These are phyloP conservation scores for Hypomontagnella monticulosa DNA, from an alignment of 495 filamentous ascomycete species.

Conservation along the genomic window DNA sequence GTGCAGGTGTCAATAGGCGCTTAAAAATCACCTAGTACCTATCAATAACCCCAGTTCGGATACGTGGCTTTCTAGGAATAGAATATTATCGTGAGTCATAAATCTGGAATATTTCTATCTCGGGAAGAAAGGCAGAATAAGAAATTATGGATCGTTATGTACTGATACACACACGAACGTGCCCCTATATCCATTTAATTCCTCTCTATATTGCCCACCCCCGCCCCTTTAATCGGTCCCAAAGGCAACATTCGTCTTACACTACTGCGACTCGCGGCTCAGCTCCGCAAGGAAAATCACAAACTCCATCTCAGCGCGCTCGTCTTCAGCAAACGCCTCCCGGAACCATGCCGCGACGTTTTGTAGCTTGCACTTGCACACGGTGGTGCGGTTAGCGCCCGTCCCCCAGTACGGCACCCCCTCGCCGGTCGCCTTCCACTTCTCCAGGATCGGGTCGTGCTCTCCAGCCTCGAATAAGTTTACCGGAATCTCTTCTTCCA, in stretches of 20 bases:
- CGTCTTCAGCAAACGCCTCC: conserved; percentile 35
- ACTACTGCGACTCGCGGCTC: conserved; percentile 21
- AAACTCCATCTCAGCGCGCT: conserved; percentile 44
- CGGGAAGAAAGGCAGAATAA: no score
- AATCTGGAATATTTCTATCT: no score
- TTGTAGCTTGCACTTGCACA: conserved; percentile 44
- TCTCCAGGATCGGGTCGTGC: conserved; percentile 26
- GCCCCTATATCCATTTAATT: neutral
- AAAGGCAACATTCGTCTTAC: no score
- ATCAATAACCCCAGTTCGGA: no score
- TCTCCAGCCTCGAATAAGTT: conserved; percentile 36
- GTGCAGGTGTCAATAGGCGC: no score
- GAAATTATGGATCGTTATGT: no score
- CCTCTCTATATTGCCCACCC: no score
- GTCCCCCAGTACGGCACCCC: conserved; percentile 43
- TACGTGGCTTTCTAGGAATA: no score
- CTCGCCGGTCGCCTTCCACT: conserved; percentile 37
- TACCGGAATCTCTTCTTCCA: conserved; percentile 9
- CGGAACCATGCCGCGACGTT: conserved; percentile 46
- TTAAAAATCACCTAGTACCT: no score
- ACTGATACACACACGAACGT: no score
- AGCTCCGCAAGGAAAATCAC: conserved; percentile 38
- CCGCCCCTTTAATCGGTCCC: no score
- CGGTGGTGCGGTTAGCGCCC: conserved; percentile 11
- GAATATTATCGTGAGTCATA: no score